phyloP scores from a whole-genome alignment of 345 rosid genomes.

The Syzygium aromaticum region DNA sequence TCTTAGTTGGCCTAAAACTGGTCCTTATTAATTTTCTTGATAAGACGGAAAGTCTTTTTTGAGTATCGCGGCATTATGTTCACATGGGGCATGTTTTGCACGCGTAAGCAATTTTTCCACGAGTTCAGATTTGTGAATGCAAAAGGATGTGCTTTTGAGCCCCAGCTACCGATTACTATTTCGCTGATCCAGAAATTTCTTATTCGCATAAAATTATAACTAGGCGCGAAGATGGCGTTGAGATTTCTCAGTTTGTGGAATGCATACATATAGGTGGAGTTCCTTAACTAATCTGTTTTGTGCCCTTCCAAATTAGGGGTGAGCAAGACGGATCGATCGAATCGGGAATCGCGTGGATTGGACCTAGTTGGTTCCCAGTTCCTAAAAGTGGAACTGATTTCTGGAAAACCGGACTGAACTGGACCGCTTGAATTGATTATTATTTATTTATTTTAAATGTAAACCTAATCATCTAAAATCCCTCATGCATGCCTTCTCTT shows the following conservation, averaged over 20 bases:
- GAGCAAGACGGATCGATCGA: too few species aligned
- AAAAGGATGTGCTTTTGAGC: neutral
- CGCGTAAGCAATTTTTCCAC: neutral
- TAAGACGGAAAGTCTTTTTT: neutral
- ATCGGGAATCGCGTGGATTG: too few species aligned
- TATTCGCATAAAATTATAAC: neutral
- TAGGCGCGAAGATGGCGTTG: neutral
- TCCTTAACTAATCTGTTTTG: neutral
- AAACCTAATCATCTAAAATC: too few species aligned
- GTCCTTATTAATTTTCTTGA: neutral
- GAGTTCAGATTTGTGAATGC: neutral
- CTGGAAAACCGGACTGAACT: too few species aligned
- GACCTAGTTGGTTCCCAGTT: too few species aligned
- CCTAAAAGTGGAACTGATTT: too few species aligned
- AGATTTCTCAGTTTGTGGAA: neutral
- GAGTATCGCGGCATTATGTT: neutral
- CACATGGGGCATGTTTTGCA: neutral
- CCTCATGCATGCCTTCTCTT: too few species aligned
- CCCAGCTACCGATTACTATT: neutral
- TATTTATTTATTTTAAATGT: too few species aligned
- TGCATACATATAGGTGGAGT: neutral
- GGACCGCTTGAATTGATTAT: too few species aligned
- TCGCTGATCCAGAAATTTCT: neutral
- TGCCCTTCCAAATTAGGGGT: neutral
- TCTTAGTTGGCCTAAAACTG: neutral